phyloP scores from a whole-genome alignment of 768 basidiomycete species.

The Jaapia argillacea region DNA sequence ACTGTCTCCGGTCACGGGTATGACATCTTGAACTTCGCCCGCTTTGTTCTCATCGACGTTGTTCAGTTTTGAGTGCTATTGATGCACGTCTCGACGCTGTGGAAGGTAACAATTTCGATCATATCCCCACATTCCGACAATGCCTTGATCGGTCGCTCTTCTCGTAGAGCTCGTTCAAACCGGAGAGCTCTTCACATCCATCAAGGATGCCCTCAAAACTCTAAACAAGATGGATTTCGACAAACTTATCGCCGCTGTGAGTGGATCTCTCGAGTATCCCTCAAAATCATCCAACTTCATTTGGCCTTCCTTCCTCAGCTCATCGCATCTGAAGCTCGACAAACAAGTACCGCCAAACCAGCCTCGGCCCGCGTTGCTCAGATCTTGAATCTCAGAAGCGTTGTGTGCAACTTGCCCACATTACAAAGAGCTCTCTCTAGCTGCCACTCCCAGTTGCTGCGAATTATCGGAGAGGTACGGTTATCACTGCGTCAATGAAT shows the following conservation, averaged over 20 bases:
- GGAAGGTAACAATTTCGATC: conserved; percentile 60
- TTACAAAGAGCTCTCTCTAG: conserved; percentile 54
- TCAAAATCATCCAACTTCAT: not conserved
- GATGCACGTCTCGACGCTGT: conserved; percentile 83
- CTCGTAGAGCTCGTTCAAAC: conserved; percentile 59
- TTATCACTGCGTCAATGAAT: not conserved
- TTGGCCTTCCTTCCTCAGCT: conserved; percentile 51
- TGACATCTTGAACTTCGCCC: too few species aligned
- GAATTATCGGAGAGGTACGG: conserved; percentile 49
- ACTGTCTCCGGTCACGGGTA: conserved; percentile 73
- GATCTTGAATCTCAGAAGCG: conserved; percentile 68
- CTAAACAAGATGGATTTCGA: conserved; percentile 83
- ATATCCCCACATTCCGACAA: not conserved
- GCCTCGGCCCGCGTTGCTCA: conserved; percentile 65
- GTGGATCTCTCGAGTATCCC: conserved; percentile 5
- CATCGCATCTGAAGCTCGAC: conserved; percentile 49
- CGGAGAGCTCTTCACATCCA: conserved; percentile 63
- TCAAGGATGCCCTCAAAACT: conserved; percentile 57
- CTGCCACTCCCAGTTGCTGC: conserved; percentile 48
- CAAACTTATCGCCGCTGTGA: conserved; percentile 66
- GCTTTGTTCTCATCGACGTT: too few species aligned
- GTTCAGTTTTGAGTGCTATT: conserved; percentile 52
- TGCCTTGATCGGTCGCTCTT: conserved; percentile 4
- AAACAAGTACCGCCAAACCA: conserved; percentile 43
- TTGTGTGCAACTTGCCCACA: conserved; percentile 58